Conservation (phyloP, 805 yeast genomes). For the Ogataea paradorogensis region DNA sequence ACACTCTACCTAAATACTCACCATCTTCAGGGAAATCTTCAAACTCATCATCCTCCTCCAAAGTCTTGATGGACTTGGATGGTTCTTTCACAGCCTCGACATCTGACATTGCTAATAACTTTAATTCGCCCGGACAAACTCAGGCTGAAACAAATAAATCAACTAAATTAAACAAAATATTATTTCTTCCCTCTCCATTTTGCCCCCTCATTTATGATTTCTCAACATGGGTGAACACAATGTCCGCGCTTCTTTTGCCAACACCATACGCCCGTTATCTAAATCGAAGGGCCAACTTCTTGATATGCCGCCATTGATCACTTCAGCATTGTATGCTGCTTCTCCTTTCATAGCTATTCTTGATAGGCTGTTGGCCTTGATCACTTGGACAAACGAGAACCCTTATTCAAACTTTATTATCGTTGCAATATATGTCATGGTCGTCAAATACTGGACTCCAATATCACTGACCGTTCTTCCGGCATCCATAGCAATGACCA, state of each 20-base stretch:
- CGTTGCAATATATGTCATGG: constrained; percentile 37
- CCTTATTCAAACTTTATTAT: constrained; percentile 44
- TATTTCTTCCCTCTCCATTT: background rate
- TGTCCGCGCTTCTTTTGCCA: constrained; percentile 23
- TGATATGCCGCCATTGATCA: constrained; percentile 39
- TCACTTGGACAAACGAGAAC: constrained; percentile 57
- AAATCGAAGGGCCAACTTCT: constrained; percentile 20
- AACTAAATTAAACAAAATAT: constrained; percentile 1
- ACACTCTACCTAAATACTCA: constrained; percentile 25
- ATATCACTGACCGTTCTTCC: constrained; percentile 40
- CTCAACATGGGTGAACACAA: constrained; percentile 6
- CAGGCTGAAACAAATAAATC: background rate
- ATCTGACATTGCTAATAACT: constrained; percentile 12
- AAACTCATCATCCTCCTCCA: constrained; percentile 96
- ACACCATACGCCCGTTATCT: constrained; percentile 17
- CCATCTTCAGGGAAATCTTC: constrained; percentile 93
- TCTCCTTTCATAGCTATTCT: constrained; percentile 46
- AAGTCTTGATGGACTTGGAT: constrained; percentile 50
- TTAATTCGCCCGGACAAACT: background rate
- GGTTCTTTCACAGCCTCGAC: constrained; percentile 19
- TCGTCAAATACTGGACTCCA: constrained; percentile 43
- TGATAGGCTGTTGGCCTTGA: constrained; percentile 42
- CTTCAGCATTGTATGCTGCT: constrained; percentile 44
- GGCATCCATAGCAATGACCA: constrained; percentile 32
- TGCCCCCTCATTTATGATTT: constrained; percentile 12